Conservation (phyloP, 192 early-diverging fungal genomes). For the Gaertneriomyces semiglobifer region DNA sequence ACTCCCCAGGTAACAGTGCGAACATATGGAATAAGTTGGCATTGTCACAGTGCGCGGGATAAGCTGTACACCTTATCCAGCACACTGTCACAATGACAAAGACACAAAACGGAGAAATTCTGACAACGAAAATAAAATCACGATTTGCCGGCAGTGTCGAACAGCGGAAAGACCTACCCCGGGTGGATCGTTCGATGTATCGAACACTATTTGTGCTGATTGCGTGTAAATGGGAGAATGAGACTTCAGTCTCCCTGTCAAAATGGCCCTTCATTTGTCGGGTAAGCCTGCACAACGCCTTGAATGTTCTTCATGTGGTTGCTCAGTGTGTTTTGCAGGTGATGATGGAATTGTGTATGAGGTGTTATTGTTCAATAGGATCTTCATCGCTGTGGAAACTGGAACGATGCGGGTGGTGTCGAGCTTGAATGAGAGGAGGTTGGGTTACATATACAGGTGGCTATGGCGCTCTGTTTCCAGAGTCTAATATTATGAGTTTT, state of each 20-base stretch:
- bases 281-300: not conserved
- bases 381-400: not conserved
- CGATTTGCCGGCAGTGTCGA: not conserved
- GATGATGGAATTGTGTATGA: not conserved
- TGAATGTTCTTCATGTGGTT: not conserved
- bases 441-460: too few species aligned
- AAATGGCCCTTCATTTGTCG: slow-evolving; percentile 5
- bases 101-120: too few species aligned
- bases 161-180: not conserved
- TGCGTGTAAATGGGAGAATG: slow-evolving; percentile 1
- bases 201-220: not conserved
- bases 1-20: too few species aligned
- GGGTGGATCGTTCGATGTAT: not conserved
- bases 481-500: too few species aligned
- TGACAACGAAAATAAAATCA: slow-evolving; percentile 4
- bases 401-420: not conserved
- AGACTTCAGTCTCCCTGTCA: not conserved
- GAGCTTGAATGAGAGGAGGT: not conserved
- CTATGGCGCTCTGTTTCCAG: too few species aligned
- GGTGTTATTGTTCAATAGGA: slow-evolving; percentile 1
- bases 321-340: not conserved
- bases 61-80: too few species aligned
- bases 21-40: too few species aligned
- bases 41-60: too few species aligned
- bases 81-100: too few species aligned